A percentile compares a stretch with the other conserved stretches of the same genome.
phyloP scores from a whole-genome alignment of 208 protist species.

The Lotmaria passim region DNA sequence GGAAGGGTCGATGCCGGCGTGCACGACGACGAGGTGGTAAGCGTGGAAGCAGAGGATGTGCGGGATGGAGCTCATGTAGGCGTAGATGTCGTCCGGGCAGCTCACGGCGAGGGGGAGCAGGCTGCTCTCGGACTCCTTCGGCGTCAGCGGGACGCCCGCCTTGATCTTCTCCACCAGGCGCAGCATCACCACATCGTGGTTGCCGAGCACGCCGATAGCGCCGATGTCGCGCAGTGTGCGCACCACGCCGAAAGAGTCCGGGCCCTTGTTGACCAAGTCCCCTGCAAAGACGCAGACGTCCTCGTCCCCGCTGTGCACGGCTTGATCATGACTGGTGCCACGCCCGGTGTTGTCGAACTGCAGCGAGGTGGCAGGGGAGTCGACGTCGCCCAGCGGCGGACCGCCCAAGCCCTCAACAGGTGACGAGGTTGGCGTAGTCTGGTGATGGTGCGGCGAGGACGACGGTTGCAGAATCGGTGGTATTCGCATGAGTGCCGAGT shows the following conservation, averaged over 20 bases:
- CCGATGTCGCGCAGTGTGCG: conserved; percentile 54
- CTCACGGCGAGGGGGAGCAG: conserved; percentile 49
- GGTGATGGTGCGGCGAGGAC: neutral
- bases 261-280: conserved; percentile 88
- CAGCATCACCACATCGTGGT: conserved; percentile 80
- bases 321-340: neutral
- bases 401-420: conserved; percentile 2
- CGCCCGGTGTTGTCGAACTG: conserved; percentile 2
- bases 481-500: neutral
- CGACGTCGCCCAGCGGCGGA: conserved; percentile 3
- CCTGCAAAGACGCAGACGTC: conserved; percentile 77
- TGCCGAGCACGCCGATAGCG: conserved; percentile 72
- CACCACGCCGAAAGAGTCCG: conserved; percentile 72
- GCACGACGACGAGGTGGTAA: conserved; percentile 65
- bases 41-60: conserved; percentile 71
- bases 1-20: conserved; percentile 71
- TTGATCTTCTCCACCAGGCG: conserved; percentile 42
- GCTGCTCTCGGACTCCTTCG: conserved; percentile 42
- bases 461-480: neutral
- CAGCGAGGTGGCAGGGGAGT: conserved; percentile 4
- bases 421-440: conserved; percentile 2
- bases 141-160: conserved; percentile 13
- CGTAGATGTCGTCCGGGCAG: conserved; percentile 54
- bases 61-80: conserved; percentile 58
- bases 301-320: conserved; percentile 7